Evolutionary conservation across 108 stramenopile genomes (phyloP).

Genomic region (Skeletonema costatum): DNA sequence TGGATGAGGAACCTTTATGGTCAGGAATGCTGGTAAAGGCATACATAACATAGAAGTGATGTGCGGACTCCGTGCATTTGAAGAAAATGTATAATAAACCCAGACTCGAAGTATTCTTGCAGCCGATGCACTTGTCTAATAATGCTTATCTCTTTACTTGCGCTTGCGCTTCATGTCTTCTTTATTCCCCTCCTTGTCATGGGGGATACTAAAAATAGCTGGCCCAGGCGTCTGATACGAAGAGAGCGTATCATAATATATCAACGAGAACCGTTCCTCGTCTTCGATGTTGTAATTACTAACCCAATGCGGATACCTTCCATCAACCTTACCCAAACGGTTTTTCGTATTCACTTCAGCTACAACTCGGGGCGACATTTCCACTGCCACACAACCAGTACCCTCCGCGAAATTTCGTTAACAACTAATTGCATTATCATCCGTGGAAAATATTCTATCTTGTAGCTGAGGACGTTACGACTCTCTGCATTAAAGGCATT

Average conservation of each 20-base stretch:
- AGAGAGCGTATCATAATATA: conserved; percentile 36
- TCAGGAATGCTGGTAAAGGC: too few relatives aligned
- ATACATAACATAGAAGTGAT: too few relatives aligned
- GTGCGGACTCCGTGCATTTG: too few relatives aligned
- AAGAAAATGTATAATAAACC: too few relatives aligned
- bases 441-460: too few relatives aligned
- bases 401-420: conserved; percentile 44
- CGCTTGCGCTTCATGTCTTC: background rate
- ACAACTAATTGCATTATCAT: too few relatives aligned
- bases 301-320: conserved; percentile 51
- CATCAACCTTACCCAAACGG: conserved; percentile 49
- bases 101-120: too few relatives aligned
- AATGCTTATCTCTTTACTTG: too few relatives aligned
- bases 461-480: too few relatives aligned
- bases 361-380: conserved; percentile 28
- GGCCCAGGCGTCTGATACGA: conserved; percentile 31
- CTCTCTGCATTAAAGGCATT: too few relatives aligned
- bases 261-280: conserved; percentile 35
- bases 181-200: background rate
- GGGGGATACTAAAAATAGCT: conserved; percentile 21
- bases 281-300: conserved; percentile 20
- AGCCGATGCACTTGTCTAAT: too few relatives aligned
- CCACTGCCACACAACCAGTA: conserved; percentile 39
- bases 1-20: too few relatives aligned
- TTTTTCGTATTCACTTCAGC: conserved; percentile 40